Percentiles rank a stretch among this genome's conserved stretches.
These are phyloP conservation scores for Hymenoscyphus albidus DNA, from an alignment of 2,329 filamentous ascomycete genomes.

Conservation along the genomic window DNA sequence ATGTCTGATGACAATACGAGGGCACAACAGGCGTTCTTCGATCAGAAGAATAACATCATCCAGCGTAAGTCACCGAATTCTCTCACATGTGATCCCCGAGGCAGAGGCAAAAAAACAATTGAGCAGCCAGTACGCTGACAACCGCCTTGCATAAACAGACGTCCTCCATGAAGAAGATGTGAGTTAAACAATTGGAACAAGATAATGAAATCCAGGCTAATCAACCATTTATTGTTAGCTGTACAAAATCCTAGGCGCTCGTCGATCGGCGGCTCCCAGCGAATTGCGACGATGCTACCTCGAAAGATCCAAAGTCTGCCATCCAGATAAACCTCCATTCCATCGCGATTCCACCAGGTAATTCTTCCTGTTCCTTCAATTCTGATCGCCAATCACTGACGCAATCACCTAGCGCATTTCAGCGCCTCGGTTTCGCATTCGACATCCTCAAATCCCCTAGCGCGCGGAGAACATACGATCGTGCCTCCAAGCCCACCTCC, in stretches of 20 bases:
- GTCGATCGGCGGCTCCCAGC: constrained; percentile 32
- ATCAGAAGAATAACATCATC: constrained; percentile 31
- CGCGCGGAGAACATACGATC: constrained; percentile 38
- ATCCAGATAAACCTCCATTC: constrained; percentile 39
- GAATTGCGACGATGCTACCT: constrained; percentile 40
- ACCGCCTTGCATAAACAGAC: constrained; percentile 19
- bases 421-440: constrained; percentile 40
- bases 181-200: constrained; percentile 9
- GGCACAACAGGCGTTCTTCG: constrained; percentile 23
- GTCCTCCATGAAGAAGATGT: constrained; percentile 37
- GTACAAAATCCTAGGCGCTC: constrained; percentile 39
- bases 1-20: constrained; percentile 33
- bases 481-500: constrained; percentile 33
- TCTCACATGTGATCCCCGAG: constrained; percentile 32
- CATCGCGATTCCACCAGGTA: constrained; percentile 38
- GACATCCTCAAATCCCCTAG: constrained; percentile 40
- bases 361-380: background rate
- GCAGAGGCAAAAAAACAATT: background rate
- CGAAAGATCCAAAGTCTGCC: constrained; percentile 39
- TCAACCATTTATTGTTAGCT: constrained; percentile 22
- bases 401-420: constrained; percentile 35
- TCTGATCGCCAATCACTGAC: background rate
- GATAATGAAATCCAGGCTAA: constrained; percentile 14
- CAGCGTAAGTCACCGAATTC: constrained; percentile 20
- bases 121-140: background rate